phyloP scores from a whole-genome alignment of 2,329 filamentous ascomycete species.

The Sporothrix luriei region DNA sequence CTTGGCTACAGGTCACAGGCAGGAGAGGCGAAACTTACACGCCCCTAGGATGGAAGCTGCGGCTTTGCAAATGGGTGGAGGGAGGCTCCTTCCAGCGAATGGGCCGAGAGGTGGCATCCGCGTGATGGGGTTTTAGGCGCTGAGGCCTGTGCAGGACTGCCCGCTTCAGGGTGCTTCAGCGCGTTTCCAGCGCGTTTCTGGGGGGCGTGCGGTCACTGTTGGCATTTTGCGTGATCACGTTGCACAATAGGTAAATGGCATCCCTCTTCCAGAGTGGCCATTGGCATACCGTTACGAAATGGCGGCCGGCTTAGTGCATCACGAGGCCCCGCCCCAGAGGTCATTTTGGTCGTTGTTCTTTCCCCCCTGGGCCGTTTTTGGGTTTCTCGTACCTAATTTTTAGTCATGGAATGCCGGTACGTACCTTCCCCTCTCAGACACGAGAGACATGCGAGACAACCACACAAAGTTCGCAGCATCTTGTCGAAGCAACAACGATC shows the following conservation, averaged over 20 bases:
- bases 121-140: slow-evolving; percentile 20
- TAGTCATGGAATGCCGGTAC: slow-evolving; percentile 39
- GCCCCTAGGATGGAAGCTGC: slow-evolving; percentile 3
- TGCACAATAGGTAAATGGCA: slow-evolving; percentile 24
- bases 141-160: too few species aligned
- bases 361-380: slow-evolving; percentile 36
- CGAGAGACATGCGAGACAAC: background rate
- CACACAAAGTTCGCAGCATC: background rate
- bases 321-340: slow-evolving; percentile 28
- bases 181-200: background rate
- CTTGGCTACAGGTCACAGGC: slow-evolving; percentile 15
- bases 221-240: slow-evolving; percentile 25
- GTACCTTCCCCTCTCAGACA: slow-evolving; percentile 21
- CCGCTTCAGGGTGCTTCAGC: too few species aligned
- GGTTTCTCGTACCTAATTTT: slow-evolving; percentile 41
- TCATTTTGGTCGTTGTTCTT: slow-evolving; percentile 24
- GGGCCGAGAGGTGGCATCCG: slow-evolving; percentile 5
- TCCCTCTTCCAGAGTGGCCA: slow-evolving; percentile 26
- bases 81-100: slow-evolving; percentile 24
- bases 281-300: slow-evolving; percentile 40
- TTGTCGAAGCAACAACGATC: slow-evolving; percentile 6
- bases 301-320: slow-evolving; percentile 34
- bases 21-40: background rate
- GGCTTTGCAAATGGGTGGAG: background rate
- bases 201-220: slow-evolving; percentile 1